Evolutionary conservation across 208 protist species (phyloP).

Genomic region (Trichomonas gallinae): DNA sequence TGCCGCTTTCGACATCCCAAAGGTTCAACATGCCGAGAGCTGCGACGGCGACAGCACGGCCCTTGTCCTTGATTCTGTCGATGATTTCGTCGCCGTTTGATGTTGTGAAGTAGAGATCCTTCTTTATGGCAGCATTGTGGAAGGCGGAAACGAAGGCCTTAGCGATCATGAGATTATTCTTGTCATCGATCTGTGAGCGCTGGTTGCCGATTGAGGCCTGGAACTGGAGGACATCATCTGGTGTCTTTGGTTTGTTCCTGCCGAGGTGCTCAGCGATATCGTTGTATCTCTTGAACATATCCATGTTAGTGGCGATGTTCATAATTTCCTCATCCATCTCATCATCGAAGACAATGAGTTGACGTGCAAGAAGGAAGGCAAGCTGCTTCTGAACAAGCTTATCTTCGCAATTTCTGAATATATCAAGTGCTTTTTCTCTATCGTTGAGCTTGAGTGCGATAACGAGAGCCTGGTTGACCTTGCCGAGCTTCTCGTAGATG

Average conservation of each 20-base stretch:
- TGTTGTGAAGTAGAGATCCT: constrained; percentile 10
- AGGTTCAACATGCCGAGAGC: not conserved
- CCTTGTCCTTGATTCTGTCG: not conserved
- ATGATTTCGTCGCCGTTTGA: not conserved
- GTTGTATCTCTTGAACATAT: constrained; percentile 76
- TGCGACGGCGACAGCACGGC: not conserved
- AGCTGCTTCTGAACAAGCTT: not conserved
- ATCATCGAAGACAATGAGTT: not conserved
- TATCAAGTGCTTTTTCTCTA: constrained; percentile 2
- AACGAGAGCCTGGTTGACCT: constrained; percentile 12
- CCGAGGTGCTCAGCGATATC: not conserved
- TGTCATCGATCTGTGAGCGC: not conserved
- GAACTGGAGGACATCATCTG: not conserved
- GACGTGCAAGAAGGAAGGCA: constrained; percentile 10
- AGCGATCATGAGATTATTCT: not conserved
- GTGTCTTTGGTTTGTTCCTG: not conserved
- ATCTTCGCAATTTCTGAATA: constrained; percentile 26
- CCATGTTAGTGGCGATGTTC: constrained; percentile 71
- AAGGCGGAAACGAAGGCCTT: not conserved
- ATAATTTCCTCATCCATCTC: constrained; percentile 57
- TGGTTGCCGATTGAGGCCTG: not conserved
- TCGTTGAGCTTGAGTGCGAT: constrained; percentile 37
- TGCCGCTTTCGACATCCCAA: constrained; percentile 86
- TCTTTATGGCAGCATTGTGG: not conserved
- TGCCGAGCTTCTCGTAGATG: constrained; percentile 25